Conservation (phyloP, 139 green algal species). For the Chlamydomonas sphaeroides region DNA sequence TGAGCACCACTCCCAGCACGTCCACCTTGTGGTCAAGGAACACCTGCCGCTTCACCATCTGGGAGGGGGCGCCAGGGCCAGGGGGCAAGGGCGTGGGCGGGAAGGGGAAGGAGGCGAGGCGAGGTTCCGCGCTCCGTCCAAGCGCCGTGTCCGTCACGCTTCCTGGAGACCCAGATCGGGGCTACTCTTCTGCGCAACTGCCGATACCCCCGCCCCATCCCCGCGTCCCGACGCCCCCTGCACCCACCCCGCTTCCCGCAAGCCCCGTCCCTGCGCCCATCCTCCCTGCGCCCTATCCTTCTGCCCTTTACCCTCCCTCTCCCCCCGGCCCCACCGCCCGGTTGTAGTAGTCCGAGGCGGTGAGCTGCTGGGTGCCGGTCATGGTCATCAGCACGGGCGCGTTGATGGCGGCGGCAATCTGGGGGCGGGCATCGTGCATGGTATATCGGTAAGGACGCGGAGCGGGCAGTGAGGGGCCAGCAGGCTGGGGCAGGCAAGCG, state of each 20-base stretch:
- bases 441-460: no score
- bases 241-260: no score
- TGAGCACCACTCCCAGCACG: conserved; percentile 72
- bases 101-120: not conserved
- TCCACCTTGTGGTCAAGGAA: conserved; percentile 58
- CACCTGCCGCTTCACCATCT: conserved; percentile 51
- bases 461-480: no score
- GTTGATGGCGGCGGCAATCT: conserved; percentile 62
- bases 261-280: not conserved
- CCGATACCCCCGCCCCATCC: no score
- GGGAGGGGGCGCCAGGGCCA: not conserved
- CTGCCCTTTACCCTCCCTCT: not conserved
- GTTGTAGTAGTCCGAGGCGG: conserved; percentile 35
- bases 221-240: no score
- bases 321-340: not conserved
- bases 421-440: not conserved
- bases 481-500: no score
- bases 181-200: not conserved
- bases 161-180: no score
- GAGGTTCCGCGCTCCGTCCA: not conserved
- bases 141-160: not conserved
- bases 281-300: not conserved
- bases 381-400: conserved; percentile 68
- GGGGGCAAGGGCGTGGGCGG: not conserved
- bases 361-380: conserved; percentile 36